phyloP scores from a whole-genome alignment of 371 early-diverging fungal species.

The Lichtheimia hyalospora region DNA sequence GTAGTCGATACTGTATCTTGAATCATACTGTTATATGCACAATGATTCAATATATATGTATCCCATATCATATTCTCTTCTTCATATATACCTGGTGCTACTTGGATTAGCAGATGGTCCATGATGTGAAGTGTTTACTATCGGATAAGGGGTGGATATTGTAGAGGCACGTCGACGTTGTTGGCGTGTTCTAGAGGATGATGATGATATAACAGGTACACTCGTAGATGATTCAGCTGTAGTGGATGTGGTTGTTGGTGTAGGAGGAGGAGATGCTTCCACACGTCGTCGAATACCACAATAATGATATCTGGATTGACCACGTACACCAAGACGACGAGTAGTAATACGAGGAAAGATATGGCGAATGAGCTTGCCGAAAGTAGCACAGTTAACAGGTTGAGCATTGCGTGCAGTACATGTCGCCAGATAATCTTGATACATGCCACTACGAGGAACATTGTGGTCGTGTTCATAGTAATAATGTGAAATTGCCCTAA shows the following conservation, averaged over 20 bases:
- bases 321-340: conserved; percentile 63
- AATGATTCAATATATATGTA: too few relatives aligned
- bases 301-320: conserved; percentile 65
- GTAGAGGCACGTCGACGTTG: not conserved
- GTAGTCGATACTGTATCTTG: too few relatives aligned
- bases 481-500: conserved; percentile 28
- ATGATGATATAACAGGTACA: not conserved
- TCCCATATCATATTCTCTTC: too few relatives aligned
- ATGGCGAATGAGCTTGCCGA: conserved; percentile 65
- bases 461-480: conserved; percentile 49
- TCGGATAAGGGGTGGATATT: not conserved
- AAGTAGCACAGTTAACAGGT: conserved; percentile 69
- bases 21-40: too few relatives aligned
- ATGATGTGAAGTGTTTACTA: not conserved
- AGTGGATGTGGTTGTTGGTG: not conserved
- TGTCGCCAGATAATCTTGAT: conserved; percentile 55
- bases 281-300: conserved; percentile 44
- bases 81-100: too few relatives aligned
- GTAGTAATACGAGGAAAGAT: conserved; percentile 65
- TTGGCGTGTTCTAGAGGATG: not conserved
- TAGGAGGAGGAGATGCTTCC: not conserved
- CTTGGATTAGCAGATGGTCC: not conserved
- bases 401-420: conserved; percentile 35
- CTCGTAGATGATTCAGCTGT: not conserved
- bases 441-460: conserved; percentile 63